Evolutionary conservation across 164 flowering plant species (phyloP).

Genomic region (Dillenia turbinata): DNA sequence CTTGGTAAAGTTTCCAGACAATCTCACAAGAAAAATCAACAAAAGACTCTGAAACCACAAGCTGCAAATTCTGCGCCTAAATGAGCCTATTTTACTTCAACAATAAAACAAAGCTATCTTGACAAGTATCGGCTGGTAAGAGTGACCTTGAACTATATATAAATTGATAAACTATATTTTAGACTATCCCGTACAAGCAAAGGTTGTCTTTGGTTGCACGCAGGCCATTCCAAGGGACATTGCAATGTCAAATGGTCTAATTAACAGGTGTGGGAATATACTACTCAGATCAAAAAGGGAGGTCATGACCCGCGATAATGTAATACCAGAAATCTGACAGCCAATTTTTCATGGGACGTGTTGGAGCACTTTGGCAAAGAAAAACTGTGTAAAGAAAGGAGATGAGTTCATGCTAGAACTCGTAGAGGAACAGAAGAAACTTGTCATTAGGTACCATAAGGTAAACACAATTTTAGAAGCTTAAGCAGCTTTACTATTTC

Average conservation of each 20-base stretch:
- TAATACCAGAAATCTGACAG: neutral
- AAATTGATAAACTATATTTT: too few species aligned
- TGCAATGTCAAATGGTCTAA: constrained; percentile 4
- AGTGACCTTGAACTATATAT: too few species aligned
- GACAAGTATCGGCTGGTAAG: too few species aligned
- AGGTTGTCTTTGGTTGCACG: neutral
- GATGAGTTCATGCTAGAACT: constrained; percentile 14
- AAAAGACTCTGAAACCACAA: too few species aligned
- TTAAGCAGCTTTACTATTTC: too few species aligned
- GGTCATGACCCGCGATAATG: constrained; percentile 4
- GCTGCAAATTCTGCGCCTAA: too few species aligned
- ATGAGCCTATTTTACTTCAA: too few species aligned
- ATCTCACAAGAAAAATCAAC: too few species aligned
- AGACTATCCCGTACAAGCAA: too few species aligned
- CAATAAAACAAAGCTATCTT: too few species aligned
- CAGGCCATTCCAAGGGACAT: constrained; percentile 9
- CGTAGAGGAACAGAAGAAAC: neutral
- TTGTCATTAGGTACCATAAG: neutral
- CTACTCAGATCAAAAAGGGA: constrained; percentile 7
- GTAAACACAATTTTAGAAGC: too few species aligned
- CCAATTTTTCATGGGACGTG: constrained; percentile 6
- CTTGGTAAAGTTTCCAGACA: too few species aligned
- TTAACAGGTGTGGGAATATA: constrained; percentile 2
- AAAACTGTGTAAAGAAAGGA: constrained; percentile 12
- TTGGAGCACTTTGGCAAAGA: constrained; percentile 6